These are phyloP conservation scores for Xerocomellus intermedius DNA, from an alignment of 768 basidiomycete genomes.

Conservation along the genomic window DNA sequence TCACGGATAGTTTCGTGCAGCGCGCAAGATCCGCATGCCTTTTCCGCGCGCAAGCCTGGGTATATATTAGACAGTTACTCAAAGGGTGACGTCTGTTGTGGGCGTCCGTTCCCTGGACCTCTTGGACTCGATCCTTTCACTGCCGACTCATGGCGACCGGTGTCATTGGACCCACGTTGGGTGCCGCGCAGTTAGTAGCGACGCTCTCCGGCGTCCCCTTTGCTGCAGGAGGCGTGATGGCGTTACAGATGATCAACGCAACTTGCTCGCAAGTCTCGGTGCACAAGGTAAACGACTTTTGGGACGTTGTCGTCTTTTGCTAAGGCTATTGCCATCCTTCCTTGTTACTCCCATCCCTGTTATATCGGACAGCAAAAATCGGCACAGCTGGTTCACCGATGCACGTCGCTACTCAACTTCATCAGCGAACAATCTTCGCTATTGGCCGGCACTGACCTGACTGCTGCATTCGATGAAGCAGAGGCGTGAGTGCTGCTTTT, in stretches of 20 bases:
- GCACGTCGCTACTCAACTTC: slow-evolving; percentile 37
- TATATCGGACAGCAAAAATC: slow-evolving; percentile 39
- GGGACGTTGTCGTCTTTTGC: neutral
- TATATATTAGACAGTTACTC: slow-evolving; percentile 9
- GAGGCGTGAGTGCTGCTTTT: slow-evolving; percentile 36
- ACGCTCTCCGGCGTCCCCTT: slow-evolving; percentile 46
- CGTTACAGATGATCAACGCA: slow-evolving; percentile 44
- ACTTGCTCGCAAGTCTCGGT: slow-evolving; percentile 46
- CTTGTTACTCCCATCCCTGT: neutral
- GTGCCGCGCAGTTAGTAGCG: slow-evolving; percentile 43
- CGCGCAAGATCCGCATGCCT: neutral
- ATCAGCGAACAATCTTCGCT: slow-evolving; percentile 40
- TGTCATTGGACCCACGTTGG: slow-evolving; percentile 18
- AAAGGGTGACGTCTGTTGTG: neutral
- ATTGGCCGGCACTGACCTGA: slow-evolving; percentile 41
- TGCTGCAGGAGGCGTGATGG: slow-evolving; percentile 41
- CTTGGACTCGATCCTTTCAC: neutral
- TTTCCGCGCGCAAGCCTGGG: neutral
- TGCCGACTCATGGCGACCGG: slow-evolving; percentile 16
- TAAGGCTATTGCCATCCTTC: neutral
- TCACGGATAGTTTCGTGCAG: neutral
- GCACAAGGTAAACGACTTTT: slow-evolving; percentile 43
- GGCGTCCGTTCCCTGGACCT: neutral
- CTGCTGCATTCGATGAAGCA: slow-evolving; percentile 42
- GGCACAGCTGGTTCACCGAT: slow-evolving; percentile 42